Percentiles rank a stretch among this genome's conserved stretches.
Conservation (phyloP, 2,329 filamentous ascomycete genomes). For the Cladosporium austrohemisphaericum region DNA sequence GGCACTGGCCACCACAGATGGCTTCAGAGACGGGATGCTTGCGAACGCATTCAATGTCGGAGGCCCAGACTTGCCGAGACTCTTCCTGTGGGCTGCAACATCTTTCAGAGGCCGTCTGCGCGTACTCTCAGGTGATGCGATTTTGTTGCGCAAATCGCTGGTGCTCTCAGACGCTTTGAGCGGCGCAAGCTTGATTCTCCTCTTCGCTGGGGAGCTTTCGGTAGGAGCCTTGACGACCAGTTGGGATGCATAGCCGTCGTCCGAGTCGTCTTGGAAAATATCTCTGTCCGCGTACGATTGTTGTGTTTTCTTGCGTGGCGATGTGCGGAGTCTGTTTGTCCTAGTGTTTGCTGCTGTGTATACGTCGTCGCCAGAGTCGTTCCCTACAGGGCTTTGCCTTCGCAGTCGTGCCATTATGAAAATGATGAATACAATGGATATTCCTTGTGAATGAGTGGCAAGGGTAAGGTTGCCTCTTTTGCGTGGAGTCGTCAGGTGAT, state of each 20-base stretch:
- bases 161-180: slow-evolving; percentile 17
- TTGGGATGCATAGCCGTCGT: background rate
- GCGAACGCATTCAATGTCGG: slow-evolving; percentile 3
- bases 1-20: slow-evolving; percentile 5
- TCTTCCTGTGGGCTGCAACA: background rate
- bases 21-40: slow-evolving; percentile 2
- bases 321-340: slow-evolving; percentile 15
- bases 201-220: background rate
- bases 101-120: slow-evolving; percentile 11
- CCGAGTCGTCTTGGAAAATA: background rate
- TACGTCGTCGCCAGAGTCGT: slow-evolving; percentile 7
- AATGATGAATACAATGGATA: background rate
- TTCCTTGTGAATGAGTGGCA: background rate
- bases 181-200: slow-evolving; percentile 20
- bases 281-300: background rate
- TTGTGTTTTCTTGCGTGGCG: slow-evolving; percentile 3
- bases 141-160: slow-evolving; percentile 12
- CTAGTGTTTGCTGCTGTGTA: slow-evolving; percentile 16
- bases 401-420: slow-evolving; percentile 15
- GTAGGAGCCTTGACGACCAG: background rate
- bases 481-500: no score
- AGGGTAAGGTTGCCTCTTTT: no score
- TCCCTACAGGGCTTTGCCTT: slow-evolving; percentile 11
- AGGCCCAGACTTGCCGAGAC: background rate
- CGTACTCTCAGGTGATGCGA: slow-evolving; percentile 12